Evolutionary conservation across 1,284 basidiomycete genomes (phyloP), one percentile per base, ranked within the genome.

Genomic region (Athelia psychrophila): DNA sequence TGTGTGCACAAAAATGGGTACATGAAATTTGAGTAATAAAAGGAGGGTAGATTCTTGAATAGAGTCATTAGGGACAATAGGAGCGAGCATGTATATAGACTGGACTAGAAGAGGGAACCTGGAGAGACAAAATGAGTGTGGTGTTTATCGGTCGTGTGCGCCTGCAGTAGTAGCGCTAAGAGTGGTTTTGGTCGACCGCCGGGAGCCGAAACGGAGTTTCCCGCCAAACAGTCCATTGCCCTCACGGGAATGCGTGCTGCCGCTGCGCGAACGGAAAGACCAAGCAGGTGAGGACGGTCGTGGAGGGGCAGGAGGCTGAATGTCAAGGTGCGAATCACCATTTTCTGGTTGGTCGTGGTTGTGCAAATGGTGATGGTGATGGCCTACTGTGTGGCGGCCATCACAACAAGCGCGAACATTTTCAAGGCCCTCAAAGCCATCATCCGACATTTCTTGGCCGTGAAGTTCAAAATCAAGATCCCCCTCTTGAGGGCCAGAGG

Each of bases 331-430:
- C 25, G 72, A 58, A 51, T 64, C 62, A 18, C 55, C 54, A 44
- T 63, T 60, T 49, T 68, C 64, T 23, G 70, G 68, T 47, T 76
- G 72, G 32, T 81, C 68, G 44, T 83, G 80, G 50, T 84, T 80
- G 48, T 83, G 80, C 52, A 84, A 80, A 51, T 81, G 78, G 49
- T 80, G 77, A 18, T 80, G 75, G 19, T 78, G 72, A 52, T 78
- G 78, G 0, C 85, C 85, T 33, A 91, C 86, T 0, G 89, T 90
- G 69, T 99, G 96, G 45, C 78, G 81, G 61, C 96, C 96, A 67
- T 95, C 93, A 63, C 95, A 98, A 69, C 95, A 98, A 2, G 94
- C 94, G 30, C 93, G 81, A 23, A 96, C 93, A 62, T 97, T 96
- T 70, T 98, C 95, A 45, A 99, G 66, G 0, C 95, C 96, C 62